Conservation (phyloP, 148 eudicot genomes). For the Amaranthus hypochondriacus region DNA sequence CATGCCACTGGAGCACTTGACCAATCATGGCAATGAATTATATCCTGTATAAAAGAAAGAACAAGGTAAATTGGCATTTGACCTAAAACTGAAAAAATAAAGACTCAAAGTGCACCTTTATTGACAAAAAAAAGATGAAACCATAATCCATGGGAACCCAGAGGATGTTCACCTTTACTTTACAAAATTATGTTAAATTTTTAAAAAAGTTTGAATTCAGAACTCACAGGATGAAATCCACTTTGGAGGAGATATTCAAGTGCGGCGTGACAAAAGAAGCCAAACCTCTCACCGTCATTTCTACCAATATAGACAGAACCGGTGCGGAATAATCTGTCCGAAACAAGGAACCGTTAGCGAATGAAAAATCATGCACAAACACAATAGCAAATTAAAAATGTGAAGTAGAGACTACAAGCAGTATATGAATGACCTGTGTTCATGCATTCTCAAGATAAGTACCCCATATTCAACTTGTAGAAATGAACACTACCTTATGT, state of each 20-base stretch:
- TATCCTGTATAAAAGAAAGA: conserved; percentile 55
- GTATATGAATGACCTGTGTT: neutral
- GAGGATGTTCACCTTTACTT: too few relatives aligned
- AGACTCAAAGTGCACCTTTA: neutral
- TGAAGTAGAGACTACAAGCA: conserved; percentile 3
- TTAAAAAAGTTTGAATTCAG: neutral
- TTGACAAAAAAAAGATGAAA: neutral
- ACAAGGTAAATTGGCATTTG: neutral
- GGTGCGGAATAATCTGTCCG: conserved; percentile 57
- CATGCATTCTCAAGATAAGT: too few relatives aligned
- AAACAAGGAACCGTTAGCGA: conserved; percentile 12
- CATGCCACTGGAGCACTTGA: conserved; percentile 98
- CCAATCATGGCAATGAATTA: conserved; percentile 99
- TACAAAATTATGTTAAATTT: neutral
- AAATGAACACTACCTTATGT: too few relatives aligned
- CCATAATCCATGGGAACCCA: too few relatives aligned
- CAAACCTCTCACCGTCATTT: conserved; percentile 87
- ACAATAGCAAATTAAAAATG: neutral
- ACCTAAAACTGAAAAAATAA: neutral
- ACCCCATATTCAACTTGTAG: too few relatives aligned
- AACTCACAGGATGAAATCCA: conserved; percentile 92
- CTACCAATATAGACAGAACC: conserved; percentile 74
- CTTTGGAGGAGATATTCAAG: conserved; percentile 91
- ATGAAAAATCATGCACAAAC: conserved; percentile 15
- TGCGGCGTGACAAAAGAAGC: conserved; percentile 93